Evolutionary conservation across 164 flowering plant species (phyloP).

Genomic region (Liquidambar formosana): DNA sequence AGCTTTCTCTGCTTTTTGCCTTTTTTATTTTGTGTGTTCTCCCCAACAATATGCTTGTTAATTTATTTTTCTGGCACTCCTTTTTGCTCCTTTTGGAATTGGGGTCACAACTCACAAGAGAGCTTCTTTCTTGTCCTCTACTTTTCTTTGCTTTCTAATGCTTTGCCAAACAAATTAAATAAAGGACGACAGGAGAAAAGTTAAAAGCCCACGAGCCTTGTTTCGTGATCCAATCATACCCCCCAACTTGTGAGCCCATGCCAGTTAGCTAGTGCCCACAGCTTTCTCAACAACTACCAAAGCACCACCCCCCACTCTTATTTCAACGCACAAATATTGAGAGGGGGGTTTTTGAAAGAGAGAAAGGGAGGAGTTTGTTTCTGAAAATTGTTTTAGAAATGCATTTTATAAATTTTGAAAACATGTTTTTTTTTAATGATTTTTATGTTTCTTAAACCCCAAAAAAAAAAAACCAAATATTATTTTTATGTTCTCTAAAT

Average conservation of each 20-base stretch:
- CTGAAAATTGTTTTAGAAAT: too few relatives aligned
- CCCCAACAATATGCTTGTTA: constrained; percentile 23
- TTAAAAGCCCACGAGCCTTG: constrained; percentile 51
- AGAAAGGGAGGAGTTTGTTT: too few relatives aligned
- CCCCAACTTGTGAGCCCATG: constrained; percentile 26
- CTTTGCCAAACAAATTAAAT: constrained; percentile 17
- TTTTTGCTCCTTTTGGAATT: constrained; percentile 26
- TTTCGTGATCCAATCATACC: constrained; percentile 48
- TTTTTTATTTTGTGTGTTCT: constrained; percentile 8
- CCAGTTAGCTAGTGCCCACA: constrained; percentile 11
- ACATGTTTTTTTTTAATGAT: too few relatives aligned
- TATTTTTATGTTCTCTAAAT: too few relatives aligned
- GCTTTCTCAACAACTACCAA: constrained; percentile 2
- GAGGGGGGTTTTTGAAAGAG: too few relatives aligned
- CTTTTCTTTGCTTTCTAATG: constrained; percentile 8
- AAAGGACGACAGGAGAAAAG: constrained; percentile 18
- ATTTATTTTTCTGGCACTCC: constrained; percentile 14
- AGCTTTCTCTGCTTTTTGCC: constrained; percentile 34
- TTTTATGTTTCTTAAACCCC: too few relatives aligned
- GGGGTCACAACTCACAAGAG: constrained; percentile 32
- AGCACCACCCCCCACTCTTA: neutral
- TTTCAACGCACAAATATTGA: neutral
- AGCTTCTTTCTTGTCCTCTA: constrained; percentile 24
- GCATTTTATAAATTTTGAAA: too few relatives aligned
- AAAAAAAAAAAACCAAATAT: too few relatives aligned